Evolutionary conservation across 2,329 filamentous ascomycete genomes (phyloP), one percentile per base, ranked within the genome.

Genomic region (Pestalotiopsis sp.): DNA sequence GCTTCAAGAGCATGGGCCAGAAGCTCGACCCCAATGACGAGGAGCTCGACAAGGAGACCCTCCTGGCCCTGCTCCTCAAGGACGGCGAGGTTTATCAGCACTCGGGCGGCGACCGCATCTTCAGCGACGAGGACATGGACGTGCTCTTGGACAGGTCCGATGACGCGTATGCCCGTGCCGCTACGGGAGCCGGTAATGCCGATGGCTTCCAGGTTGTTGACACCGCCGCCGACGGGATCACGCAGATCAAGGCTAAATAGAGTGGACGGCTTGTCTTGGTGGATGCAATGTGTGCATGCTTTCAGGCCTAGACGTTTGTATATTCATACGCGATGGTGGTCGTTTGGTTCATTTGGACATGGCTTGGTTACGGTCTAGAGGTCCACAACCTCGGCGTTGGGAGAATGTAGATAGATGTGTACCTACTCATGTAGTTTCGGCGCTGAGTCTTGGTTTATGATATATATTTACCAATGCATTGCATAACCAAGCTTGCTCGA

Each of bases 171-270:
- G 87, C 87, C 52, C 85, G 88, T 66, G 94, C 94, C 1, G 94
- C 95, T 68, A 91, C 89, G 75, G 94, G 94, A 0, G 79, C 93
- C 62, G 93, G 94, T 73, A 86, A 90, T 72, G 89, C 90, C 1
- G 90, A 88, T 63, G 86, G 83, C 0, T 97, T 94, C 76, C 88
- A 88, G 75, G 91, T 94, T 64, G 92, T 98, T 13, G 94, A 95
- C 79, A 97, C 93, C n/a, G 85, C 82, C 1, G 80, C 82, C 0
- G 81, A 87, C 61, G 86, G 86, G 1, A 88, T 89, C 64, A 77
- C 72, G 26, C 75, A 78, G 68, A 74, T 74, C 69, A 70, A 69
- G 38, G 68, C 59, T n/a, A 55, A 30, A 20, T 39, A 62, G 35
- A 35, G 35, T 20, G 20, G 11, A 24, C 55, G 13, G 17, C 13